Conservation (phyloP, 345 rosid genomes). For the Cardamine chenopodiifolia region DNA sequence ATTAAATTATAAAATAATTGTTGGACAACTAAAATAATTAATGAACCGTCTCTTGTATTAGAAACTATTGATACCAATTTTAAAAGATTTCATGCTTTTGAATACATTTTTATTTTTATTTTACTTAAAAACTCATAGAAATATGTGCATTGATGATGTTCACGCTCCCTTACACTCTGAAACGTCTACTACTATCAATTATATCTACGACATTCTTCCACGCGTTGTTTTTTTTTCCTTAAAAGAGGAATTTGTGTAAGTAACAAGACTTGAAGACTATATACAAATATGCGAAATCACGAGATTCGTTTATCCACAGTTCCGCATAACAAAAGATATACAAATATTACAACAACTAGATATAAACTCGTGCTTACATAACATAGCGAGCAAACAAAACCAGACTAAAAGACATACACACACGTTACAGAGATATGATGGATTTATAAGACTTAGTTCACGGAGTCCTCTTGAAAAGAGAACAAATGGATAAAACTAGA, state of each 20-base stretch:
- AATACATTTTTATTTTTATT: too few species aligned
- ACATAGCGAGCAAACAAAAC: slow-evolving; percentile 1
- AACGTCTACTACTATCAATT: background rate
- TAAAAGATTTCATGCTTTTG: too few species aligned
- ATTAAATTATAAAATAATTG: too few species aligned
- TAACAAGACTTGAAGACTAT: too few species aligned
- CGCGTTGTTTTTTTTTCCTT: background rate
- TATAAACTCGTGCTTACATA: slow-evolving; percentile 3
- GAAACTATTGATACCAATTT: too few species aligned
- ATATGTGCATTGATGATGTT: too few species aligned
- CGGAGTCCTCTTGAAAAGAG: slow-evolving; percentile 41
- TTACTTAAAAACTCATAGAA: too few species aligned
- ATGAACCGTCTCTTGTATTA: too few species aligned
- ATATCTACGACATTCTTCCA: background rate
- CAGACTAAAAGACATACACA: background rate
- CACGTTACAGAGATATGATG: background rate
- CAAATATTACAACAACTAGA: background rate
- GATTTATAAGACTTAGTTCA: background rate
- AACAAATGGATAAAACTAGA: slow-evolving; percentile 52
- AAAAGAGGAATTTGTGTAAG: background rate
- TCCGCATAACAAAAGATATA: slow-evolving; percentile 5
- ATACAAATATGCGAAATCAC: background rate
- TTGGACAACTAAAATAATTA: too few species aligned
- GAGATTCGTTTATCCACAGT: background rate
- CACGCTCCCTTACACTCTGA: background rate